These are phyloP conservation scores for Rhododendron molle DNA, from an alignment of 148 eudicot species.

Conservation along the genomic window DNA sequence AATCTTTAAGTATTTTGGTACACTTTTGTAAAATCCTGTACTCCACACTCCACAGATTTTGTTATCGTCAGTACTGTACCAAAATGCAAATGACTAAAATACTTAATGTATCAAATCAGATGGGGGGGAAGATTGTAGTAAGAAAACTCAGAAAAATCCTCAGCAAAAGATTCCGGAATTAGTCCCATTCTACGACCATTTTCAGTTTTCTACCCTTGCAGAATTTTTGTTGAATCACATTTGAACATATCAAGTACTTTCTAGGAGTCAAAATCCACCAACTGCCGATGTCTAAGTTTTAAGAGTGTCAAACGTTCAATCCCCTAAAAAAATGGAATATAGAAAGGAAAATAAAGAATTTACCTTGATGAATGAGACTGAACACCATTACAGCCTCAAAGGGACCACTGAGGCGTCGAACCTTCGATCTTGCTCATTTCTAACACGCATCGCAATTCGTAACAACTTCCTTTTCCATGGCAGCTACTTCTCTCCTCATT, in stretches of 20 bases:
- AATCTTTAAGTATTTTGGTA: too few species aligned
- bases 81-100: too few species aligned
- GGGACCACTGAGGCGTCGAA: slow-evolving; percentile 45
- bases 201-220: background rate
- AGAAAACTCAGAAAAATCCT: background rate
- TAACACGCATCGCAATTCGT: slow-evolving; percentile 27
- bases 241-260: background rate
- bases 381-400: background rate
- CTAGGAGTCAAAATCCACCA: background rate
- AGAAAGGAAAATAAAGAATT: background rate
- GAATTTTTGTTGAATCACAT: background rate
- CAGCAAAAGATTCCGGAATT: background rate
- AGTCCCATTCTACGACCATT: background rate
- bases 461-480: too few species aligned
- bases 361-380: slow-evolving; percentile 49
- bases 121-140: background rate
- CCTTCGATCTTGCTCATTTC: slow-evolving; percentile 57
- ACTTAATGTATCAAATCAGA: too few species aligned
- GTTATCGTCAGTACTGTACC: too few species aligned
- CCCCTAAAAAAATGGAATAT: background rate
- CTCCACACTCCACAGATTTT: too few species aligned
- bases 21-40: too few species aligned
- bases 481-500: too few species aligned
- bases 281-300: background rate
- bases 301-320: background rate